phyloP scores from a whole-genome alignment of 2,329 filamentous ascomycete species.

The Myrmaecium sp. region DNA sequence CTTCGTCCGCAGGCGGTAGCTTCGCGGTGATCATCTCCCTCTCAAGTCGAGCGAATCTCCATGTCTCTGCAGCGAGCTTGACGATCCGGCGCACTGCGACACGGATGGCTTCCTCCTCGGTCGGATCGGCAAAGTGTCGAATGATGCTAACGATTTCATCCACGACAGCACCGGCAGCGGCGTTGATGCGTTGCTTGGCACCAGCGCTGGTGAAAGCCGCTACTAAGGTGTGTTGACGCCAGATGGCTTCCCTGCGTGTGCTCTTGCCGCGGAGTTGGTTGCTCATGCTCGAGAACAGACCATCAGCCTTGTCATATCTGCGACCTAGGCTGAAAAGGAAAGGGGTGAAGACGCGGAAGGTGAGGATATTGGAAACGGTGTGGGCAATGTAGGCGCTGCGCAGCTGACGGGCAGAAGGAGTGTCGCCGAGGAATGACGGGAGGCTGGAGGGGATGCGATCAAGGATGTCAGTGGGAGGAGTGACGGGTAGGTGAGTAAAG shows the following conservation, averaged over 20 bases:
- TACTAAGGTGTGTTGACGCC: slow-evolving; percentile 40
- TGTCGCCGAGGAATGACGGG: slow-evolving; percentile 38
- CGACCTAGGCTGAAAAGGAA: slow-evolving; percentile 40
- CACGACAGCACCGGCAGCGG: slow-evolving; percentile 36
- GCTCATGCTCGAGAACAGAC: slow-evolving; percentile 36
- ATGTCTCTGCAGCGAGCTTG: slow-evolving; percentile 41
- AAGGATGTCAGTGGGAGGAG: slow-evolving; percentile 32
- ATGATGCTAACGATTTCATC: slow-evolving; percentile 39
- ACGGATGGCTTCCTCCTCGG: slow-evolving; percentile 32
- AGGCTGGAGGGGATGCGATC: slow-evolving; percentile 34
- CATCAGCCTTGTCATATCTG: slow-evolving; percentile 38
- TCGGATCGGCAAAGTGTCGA: slow-evolving; percentile 35
- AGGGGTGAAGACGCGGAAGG: slow-evolving; percentile 38
- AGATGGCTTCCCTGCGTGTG: slow-evolving; percentile 38
- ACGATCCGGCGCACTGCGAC: slow-evolving; percentile 36
- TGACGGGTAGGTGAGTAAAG: slow-evolving; percentile 34
- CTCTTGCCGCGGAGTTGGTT: slow-evolving; percentile 39
- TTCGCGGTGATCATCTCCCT: slow-evolving; percentile 36
- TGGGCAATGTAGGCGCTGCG: slow-evolving; percentile 38
- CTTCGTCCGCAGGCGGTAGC: slow-evolving; percentile 25
- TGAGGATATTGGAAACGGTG: slow-evolving; percentile 38
- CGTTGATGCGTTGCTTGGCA: slow-evolving; percentile 39
- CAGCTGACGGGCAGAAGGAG: slow-evolving; percentile 32
- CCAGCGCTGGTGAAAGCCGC: slow-evolving; percentile 39
- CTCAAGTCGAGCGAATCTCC: slow-evolving; percentile 40